Percentiles rank a stretch among this genome's conserved stretches.
Conservation (phyloP, 2,329 filamentous ascomycete species). For the Colletotrichum magnum region DNA sequence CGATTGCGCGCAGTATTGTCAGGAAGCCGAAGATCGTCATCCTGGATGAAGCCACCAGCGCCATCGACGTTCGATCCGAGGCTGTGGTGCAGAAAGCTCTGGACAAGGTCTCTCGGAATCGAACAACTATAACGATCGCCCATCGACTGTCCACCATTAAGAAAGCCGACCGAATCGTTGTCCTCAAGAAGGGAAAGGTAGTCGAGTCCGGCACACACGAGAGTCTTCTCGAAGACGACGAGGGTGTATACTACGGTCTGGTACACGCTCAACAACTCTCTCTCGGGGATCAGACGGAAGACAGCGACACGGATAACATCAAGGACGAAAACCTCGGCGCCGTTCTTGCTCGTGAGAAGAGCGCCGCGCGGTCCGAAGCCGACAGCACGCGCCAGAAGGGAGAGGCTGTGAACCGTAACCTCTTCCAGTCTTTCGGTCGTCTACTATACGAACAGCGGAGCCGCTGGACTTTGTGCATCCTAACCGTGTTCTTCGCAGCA, state of each 20-base stretch:
- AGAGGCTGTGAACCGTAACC: conserved; percentile 56
- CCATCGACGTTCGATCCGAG: conserved; percentile 69
- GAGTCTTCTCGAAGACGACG: conserved; percentile 71
- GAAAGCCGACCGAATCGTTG: conserved; percentile 83
- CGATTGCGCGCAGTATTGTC: conserved; percentile 82
- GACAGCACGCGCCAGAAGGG: conserved; percentile 47
- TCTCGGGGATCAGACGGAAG: conserved; percentile 62
- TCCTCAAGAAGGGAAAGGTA: conserved; percentile 78
- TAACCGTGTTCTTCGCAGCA: conserved; percentile 64
- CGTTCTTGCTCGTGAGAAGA: conserved; percentile 61
- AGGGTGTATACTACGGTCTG: conserved; percentile 76
- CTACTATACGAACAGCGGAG: conserved; percentile 70
- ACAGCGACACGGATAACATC: conserved; percentile 48
- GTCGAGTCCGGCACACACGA: conserved; percentile 84
- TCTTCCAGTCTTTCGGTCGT: conserved; percentile 68
- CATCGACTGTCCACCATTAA: conserved; percentile 82
- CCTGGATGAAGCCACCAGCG: conserved; percentile 83
- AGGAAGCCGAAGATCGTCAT: conserved; percentile 80
- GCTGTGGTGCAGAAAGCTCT: conserved; percentile 76
- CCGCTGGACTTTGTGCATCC: conserved; percentile 63
- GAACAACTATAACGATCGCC: conserved; percentile 82
- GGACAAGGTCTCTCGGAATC: conserved; percentile 70
- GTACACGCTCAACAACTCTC: conserved; percentile 75
- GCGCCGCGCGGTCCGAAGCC: conserved; percentile 55
- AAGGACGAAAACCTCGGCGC: conserved; percentile 59